Evolutionary conservation across 768 basidiomycete genomes (phyloP).

Genomic region (Kwoniella bestiolae): DNA sequence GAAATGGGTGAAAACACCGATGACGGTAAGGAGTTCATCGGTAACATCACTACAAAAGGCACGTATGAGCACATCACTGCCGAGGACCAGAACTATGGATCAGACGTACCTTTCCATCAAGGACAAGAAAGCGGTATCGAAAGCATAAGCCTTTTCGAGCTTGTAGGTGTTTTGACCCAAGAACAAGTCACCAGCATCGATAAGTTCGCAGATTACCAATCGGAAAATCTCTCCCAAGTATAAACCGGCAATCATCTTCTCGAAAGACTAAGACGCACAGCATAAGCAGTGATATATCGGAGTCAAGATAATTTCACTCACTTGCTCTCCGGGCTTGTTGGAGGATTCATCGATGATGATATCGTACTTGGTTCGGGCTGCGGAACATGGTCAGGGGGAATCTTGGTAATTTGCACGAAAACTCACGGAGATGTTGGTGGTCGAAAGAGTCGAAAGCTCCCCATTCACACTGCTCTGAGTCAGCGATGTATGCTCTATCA

Average conservation of each 20-base stretch:
- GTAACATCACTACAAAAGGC: conserved; percentile 74
- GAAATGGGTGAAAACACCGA: conserved; percentile 97
- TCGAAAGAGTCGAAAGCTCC: conserved; percentile 96
- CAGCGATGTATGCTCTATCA: conserved; percentile 61
- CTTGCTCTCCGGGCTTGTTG: conserved; percentile 95
- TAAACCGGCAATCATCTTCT: conserved; percentile 94
- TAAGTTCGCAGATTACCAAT: conserved; percentile 91
- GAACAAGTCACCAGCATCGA: conserved; percentile 96
- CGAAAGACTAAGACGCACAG: conserved; percentile 38
- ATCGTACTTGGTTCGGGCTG: conserved; percentile 88
- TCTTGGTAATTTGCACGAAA: no score
- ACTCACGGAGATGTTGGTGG: conserved; percentile 79
- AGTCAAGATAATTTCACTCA: conserved; percentile 51
- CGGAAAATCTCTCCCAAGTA: conserved; percentile 96
- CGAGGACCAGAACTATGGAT: no score
- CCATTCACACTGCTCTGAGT: conserved; percentile 60
- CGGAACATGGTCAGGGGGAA: background rate
- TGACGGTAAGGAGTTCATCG: conserved; percentile 93
- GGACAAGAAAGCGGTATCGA: conserved; percentile 96
- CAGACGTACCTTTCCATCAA: conserved; percentile 83
- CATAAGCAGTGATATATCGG: background rate
- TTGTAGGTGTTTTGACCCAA: conserved; percentile 98
- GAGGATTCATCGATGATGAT: conserved; percentile 86
- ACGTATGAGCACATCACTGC: conserved; percentile 1
- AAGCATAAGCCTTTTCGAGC: conserved; percentile 85